Evolutionary conservation across 495 filamentous ascomycete genomes (phyloP), one percentile per base, ranked within the genome.

Genomic region (Penicillium verhagenii): DNA sequence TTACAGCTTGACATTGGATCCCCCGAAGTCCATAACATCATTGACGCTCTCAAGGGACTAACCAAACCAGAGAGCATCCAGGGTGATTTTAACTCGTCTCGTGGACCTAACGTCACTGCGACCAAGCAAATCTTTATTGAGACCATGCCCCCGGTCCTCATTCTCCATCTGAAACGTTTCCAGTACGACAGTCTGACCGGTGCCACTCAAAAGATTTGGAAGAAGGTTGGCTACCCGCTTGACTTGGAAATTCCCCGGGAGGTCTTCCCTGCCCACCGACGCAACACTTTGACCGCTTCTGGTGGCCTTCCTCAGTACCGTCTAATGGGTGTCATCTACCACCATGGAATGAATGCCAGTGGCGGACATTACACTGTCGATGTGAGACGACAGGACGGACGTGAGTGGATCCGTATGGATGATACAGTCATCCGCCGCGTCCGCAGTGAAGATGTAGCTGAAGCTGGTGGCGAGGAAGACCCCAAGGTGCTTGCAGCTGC

Each of bases 321-420:
- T 18, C 82, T 98, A 4, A 91, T 85, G 64, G 86, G 87, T n/a
- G 94, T 95, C 20, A 91, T 98, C 26, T 98, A 98, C 64, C 94
- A 98, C 61, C 95, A 97, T 54, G 94, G 94, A 38, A 97, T 95
- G 72, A 92, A 91, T 64, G 94, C 94, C 21, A 90, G 88, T 54
- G 92, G 90, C 40, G 94, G 94, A 18, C 94, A 98, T 65, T 98
- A 98, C 67, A 98, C 94, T 2, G 95, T 95, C 2, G 94, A 98
- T 72, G 89, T 96, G 21, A 84, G 91, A 38, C 88, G 94, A 26
- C 94, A 97, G 69, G 94, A 98, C 60, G 90, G 88, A 14, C 83
- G 84, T 29, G 93, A 96, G 69, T 98, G 94, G 94, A 88, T 98
- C 55, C 87, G 93, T 55, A 81, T 98, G 50, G 94, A 98, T 67